A percentile compares a stretch with the other conserved stretches of the same genome.
Conservation (phyloP, 2,329 filamentous ascomycete species). For the Trichophyton benhamiae region DNA sequence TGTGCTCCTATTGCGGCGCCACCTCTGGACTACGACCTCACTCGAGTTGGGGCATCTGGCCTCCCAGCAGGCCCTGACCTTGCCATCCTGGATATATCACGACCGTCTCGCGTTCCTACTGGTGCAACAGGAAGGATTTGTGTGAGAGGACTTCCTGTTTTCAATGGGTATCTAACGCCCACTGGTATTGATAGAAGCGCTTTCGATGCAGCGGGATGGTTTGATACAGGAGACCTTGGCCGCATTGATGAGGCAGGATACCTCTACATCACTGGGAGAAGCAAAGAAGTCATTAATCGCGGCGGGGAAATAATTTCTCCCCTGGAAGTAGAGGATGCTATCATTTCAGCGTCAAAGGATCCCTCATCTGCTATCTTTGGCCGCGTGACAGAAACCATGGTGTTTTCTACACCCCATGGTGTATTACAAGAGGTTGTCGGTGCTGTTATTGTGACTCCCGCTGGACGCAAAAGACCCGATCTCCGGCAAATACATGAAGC, state of each 20-base stretch:
- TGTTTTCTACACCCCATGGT: not conserved
- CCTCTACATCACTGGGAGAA: constrained; percentile 5
- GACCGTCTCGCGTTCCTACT: not conserved
- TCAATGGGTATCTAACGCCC: not conserved
- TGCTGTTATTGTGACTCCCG: not conserved
- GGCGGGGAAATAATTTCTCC: constrained; percentile 5
- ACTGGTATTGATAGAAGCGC: not conserved
- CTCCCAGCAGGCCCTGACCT: constrained; percentile 1
- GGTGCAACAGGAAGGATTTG: not conserved
- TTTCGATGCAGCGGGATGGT: not conserved
- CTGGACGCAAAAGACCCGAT: not conserved
- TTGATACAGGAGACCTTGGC: constrained; percentile 4
- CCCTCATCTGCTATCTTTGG: not conserved
- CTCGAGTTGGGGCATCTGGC: not conserved
- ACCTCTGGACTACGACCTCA: not conserved
- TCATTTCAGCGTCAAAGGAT: not conserved
- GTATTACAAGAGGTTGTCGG: constrained; percentile 2
- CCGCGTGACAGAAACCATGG: not conserved
- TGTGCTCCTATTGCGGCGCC: constrained; percentile 2
- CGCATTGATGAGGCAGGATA: constrained; percentile 1
- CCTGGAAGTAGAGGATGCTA: constrained; percentile 1
- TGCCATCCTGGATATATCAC: not conserved
- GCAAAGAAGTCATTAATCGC: constrained; percentile 5
- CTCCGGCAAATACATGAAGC: constrained; percentile 3
- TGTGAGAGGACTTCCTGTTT: constrained; percentile 1